Conservation (phyloP, 441 rosid species). For the Populus hybrid region DNA sequence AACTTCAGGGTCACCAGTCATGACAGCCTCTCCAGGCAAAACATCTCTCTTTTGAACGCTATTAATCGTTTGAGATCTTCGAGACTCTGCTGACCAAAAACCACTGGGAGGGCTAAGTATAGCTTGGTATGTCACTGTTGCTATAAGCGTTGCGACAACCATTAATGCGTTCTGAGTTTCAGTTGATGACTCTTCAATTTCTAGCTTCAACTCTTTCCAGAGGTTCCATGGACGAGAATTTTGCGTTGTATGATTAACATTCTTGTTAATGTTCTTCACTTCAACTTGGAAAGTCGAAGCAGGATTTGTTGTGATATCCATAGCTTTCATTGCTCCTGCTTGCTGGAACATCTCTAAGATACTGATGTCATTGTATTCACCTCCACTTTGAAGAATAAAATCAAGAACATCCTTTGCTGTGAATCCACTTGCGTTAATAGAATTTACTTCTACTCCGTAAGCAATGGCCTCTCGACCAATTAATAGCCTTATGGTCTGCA, state of each 20-base stretch:
- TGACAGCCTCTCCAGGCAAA: conserved; percentile 15
- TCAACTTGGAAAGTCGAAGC: not conserved
- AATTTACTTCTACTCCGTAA: not conserved
- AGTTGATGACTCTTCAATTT: conserved; percentile 11
- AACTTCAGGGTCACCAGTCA: conserved; percentile 4
- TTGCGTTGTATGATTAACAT: not conserved
- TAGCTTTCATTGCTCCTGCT: conserved; percentile 8
- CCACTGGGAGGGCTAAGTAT: conserved; percentile 46
- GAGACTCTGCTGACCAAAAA: conserved; percentile 24
- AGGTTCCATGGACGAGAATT: not conserved
- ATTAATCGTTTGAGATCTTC: not conserved
- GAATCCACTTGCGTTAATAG: not conserved
- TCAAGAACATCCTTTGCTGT: conserved; percentile 6
- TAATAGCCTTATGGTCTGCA: not conserved
- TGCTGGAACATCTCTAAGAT: not conserved
- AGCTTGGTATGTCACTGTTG: conserved; percentile 42
- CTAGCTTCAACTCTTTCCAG: not conserved
- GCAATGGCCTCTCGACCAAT: not conserved
- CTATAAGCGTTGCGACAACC: conserved; percentile 29
- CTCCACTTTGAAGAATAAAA: not conserved
- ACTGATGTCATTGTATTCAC: not conserved
- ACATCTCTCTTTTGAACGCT: not conserved
- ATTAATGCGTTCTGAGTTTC: conserved; percentile 17
- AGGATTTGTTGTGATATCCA: not conserved
- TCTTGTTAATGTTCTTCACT: not conserved